Base-by-base conservation (phyloP, 2,329 filamentous ascomycete species). In the Talaromyces piceae region DNA sequence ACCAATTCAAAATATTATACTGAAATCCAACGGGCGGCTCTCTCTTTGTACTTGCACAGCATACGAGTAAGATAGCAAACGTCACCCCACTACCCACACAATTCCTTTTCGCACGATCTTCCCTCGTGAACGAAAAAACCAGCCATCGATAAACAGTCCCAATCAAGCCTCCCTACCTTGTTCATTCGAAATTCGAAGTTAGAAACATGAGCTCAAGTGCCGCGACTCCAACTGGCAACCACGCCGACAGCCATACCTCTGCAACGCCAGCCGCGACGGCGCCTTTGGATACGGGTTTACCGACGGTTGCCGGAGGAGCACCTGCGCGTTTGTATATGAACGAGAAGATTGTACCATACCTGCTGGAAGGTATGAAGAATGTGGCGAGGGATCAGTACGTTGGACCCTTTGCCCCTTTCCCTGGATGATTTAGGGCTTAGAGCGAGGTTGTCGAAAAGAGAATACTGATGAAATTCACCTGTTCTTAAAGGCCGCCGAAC, bases 361-460 rank as follows among this genome's bases (percentile, higher is more conserved):
- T 90, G 52, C 70, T 89, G 33, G 85, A 89, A 60, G 86, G 85
- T 22, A 86, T 90, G 83, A 89, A 88, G 71, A 68, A 77, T 50
- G 65, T 90, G 54, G 84, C 83, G 4, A 82, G 80, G 58, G 83
- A 88, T 39, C 80, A 85, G 86, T 88, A 69, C 62, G 84, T 77
- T 37, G n/a, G 2, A 8, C 16, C 48, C 33, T 22, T 54, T 27
- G 46, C 56, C 31, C 9, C 25, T 46, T 46, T 56, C 31, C 9
- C 25, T 46, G 28, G 2, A n/a, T 30, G 25, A 12, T 16, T 18
- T 43, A 9, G 22, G 18, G 9, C 12, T 23, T 23, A n/a, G 13
- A 43, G 4, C 9, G 1, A 25, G 6, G 4, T 43, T 16, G 28
- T 30, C 28, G 7, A 13, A 13, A 30, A 30, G 28, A 13, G 7